These are phyloP conservation scores for Trichoderma hamatum DNA, from an alignment of 2,329 filamentous ascomycete species.

Conservation along the genomic window DNA sequence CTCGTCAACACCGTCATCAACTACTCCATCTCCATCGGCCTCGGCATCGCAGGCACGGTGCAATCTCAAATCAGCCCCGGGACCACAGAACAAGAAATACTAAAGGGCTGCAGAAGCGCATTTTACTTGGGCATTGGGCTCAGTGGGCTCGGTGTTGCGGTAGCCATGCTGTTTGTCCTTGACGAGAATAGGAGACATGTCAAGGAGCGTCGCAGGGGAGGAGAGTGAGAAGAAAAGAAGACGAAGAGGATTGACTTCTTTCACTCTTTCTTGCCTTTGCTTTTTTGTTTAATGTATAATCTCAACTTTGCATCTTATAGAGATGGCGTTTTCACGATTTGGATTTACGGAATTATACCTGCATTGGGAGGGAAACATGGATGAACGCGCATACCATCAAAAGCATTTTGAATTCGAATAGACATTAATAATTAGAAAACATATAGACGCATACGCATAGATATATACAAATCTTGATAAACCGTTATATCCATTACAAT, in stretches of 20 bases:
- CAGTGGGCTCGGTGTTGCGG: constrained; percentile 6
- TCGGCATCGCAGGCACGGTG: constrained; percentile 65
- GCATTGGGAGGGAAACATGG: neutral
- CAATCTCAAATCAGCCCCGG: constrained; percentile 33
- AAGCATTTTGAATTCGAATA: neutral
- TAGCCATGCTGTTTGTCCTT: constrained; percentile 8
- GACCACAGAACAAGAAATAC: constrained; percentile 32
- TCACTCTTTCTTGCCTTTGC: too few species aligned
- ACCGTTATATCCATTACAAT: neutral
- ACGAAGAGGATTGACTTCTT: neutral
- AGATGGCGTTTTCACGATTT: neutral
- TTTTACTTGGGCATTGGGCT: constrained; percentile 34
- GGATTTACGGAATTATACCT: neutral
- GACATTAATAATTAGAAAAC: neutral
- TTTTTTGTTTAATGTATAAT: neutral
- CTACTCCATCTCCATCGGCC: constrained; percentile 63
- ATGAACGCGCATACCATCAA: neutral
- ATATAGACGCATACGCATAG: neutral
- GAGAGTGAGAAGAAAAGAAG: neutral
- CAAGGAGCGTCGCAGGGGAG: neutral
- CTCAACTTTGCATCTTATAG: neutral
- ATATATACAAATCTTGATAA: neutral
- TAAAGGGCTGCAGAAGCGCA: constrained; percentile 37
- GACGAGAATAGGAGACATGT: constrained; percentile 10
- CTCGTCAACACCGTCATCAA: constrained; percentile 65